phyloP scores from a whole-genome alignment of 2,329 filamentous ascomycete genomes.

The Fusarium udum region DNA sequence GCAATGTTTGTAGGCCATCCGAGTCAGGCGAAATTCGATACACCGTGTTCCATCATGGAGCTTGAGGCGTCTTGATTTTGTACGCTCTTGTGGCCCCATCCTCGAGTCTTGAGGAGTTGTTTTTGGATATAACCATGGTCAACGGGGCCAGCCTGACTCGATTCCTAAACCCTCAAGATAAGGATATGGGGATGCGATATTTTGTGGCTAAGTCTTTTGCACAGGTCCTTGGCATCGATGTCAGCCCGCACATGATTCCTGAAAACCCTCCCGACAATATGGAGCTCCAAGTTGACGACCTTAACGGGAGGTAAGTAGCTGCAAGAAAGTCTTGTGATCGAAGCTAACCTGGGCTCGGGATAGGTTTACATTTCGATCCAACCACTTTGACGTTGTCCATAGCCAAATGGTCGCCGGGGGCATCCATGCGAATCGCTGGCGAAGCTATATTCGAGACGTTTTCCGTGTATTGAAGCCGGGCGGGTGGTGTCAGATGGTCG shows the following conservation, averaged over 20 bases:
- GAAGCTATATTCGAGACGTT: constrained; percentile 79
- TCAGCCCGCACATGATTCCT: constrained; percentile 75
- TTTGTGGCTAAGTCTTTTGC: neutral
- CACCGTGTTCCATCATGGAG: neutral
- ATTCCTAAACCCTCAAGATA: neutral
- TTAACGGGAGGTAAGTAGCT: constrained; percentile 67
- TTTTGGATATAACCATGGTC: neutral
- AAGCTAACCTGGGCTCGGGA: constrained; percentile 2
- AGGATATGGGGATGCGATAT: neutral
- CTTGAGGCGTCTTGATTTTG: no score
- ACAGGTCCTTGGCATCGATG: constrained; percentile 76
- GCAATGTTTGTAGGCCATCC: neutral
- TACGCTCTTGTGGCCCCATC: neutral
- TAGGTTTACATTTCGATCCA: constrained; percentile 73
- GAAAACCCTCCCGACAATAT: constrained; percentile 72
- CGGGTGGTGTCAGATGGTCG: constrained; percentile 90
- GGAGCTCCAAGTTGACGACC: constrained; percentile 76
- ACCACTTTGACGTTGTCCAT: constrained; percentile 84
- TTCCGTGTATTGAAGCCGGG: constrained; percentile 75
- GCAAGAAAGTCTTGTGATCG: neutral
- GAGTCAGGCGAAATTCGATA: neutral
- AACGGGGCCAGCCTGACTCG: neutral
- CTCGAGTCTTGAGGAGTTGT: neutral
- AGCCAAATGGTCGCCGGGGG: constrained; percentile 78
- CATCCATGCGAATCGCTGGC: constrained; percentile 78